Evolutionary conservation across 129 eudicot genomes (phyloP), one percentile per base, ranked within the genome.

Genomic region (Flaveria brownii): DNA sequence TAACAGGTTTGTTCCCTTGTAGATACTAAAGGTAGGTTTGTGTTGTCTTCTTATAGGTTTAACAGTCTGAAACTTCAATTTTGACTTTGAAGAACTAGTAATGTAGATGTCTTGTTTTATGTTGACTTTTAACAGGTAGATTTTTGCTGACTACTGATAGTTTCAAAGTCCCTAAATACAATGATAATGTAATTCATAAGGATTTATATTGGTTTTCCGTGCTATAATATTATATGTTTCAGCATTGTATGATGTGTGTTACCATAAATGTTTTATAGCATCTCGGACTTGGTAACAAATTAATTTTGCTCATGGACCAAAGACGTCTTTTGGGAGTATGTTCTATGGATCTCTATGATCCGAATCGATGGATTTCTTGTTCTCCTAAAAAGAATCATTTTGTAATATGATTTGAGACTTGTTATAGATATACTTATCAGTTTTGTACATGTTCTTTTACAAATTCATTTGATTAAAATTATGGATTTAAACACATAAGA

Each of bases 51-150:
- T 30, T 6, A 33, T 16, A 14, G 68, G 43, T 71, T 23, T 39
- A 39, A 56, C 28, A 33, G 63, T 63, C 17, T 13, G 45, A 63
- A 63, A 14, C 22, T 15, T 2, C 3, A 11, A 2, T 25, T 61
- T 61, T 59, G n/a, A 59, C 7, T 23, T 12, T 61, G 2, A 2
- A 61, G 17, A 61, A 28, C 42, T 61, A 61, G 28, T 5, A 13
- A 9, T 13, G 41, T 61, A 39, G 41, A 26, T 61, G 5, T 61
- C 18, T 61, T 30, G 30, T 28, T n/a, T 28, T 63, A 56, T 56
- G 68, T 73, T 73, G 77, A 73, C 77, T 73, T 73, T 18, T 73
- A 73, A 17, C 54, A 56, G 54, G 68, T 56, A 72, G 77, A 10
- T 72, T 52, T 33, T 72, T 72, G n/a, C 45, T 54, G 77, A 54